Conservation (phyloP, 2,329 filamentous ascomycete species). For the Cephalotrichum gorgonifer region DNA sequence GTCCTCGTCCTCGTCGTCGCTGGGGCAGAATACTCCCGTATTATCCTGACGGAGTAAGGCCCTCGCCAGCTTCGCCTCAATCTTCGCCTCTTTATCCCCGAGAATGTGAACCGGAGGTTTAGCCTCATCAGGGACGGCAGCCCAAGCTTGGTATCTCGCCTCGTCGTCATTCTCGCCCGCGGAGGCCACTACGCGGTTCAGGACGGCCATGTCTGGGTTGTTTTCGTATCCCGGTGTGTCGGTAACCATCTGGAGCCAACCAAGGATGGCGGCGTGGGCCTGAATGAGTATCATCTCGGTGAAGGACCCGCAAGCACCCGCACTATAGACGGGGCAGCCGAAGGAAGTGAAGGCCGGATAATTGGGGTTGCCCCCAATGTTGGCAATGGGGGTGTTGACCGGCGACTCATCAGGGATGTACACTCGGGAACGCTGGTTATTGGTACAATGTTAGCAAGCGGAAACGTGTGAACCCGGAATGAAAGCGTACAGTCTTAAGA, state of each 20-base stretch:
- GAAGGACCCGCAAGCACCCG: constrained; percentile 43
- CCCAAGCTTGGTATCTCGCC: not conserved
- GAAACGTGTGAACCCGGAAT: not conserved
- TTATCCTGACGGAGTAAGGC: not conserved
- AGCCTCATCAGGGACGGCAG: not conserved
- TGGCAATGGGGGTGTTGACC: constrained; percentile 40
- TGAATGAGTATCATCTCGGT: constrained; percentile 52
- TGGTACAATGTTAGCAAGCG: constrained; percentile 11
- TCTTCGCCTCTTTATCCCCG: not conserved
- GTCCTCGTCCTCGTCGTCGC: not conserved
- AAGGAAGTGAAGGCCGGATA: constrained; percentile 28
- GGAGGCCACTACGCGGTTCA: not conserved
- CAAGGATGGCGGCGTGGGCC: constrained; percentile 41
- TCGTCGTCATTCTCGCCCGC: not conserved
- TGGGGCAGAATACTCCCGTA: not conserved
- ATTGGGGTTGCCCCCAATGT: constrained; percentile 35
- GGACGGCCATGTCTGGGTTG: constrained; percentile 16
- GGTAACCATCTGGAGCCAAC: constrained; percentile 51
- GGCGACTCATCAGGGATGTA: constrained; percentile 47
- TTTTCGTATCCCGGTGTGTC: constrained; percentile 26
- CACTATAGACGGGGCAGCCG: constrained; percentile 61
- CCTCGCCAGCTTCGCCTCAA: not conserved
- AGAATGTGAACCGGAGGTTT: not conserved
- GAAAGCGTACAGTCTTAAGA: constrained; percentile 33
- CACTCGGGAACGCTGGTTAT: constrained; percentile 43